These are phyloP conservation scores for Trypethelium eluteriae DNA, from an alignment of 495 filamentous ascomycete genomes.

Conservation along the genomic window DNA sequence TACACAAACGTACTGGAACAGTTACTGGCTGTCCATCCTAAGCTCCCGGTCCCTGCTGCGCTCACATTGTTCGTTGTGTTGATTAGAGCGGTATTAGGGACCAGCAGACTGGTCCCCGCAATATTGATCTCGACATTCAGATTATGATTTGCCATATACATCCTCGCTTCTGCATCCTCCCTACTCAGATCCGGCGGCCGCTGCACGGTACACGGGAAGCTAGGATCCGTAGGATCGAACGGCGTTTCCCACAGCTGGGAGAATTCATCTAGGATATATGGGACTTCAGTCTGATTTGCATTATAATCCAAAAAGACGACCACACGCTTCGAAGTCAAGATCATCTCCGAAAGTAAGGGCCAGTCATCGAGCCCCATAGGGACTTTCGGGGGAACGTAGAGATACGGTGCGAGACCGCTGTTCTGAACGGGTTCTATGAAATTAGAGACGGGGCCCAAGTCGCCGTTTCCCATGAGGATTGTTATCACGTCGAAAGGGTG, in stretches of 20 bases:
- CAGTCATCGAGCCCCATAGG: constrained; percentile 69
- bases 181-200: constrained; percentile 52
- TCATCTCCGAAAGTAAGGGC: constrained; percentile 77
- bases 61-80: constrained; percentile 61
- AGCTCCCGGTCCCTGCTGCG: constrained; percentile 32
- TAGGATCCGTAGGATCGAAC: constrained; percentile 51
- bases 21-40: constrained; percentile 27
- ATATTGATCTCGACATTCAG: constrained; percentile 32
- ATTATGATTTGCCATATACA: constrained; percentile 94
- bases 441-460: constrained; percentile 53
- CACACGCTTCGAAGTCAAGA: constrained; percentile 56
- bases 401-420: constrained; percentile 59
- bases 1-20: constrained; percentile 51
- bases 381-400: constrained; percentile 62
- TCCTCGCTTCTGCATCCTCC: constrained; percentile 47
- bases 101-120: constrained; percentile 35
- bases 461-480: constrained; percentile 76
- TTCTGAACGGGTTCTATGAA: constrained; percentile 55
- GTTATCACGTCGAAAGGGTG: constrained; percentile 92
- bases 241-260: constrained; percentile 61
- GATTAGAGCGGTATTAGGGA: constrained; percentile 62
- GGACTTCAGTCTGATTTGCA: constrained; percentile 67
- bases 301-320: constrained; percentile 74
- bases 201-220: constrained; percentile 53
- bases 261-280: constrained; percentile 61